These are phyloP conservation scores for Boletus vermiculosoides DNA, from an alignment of 768 basidiomycete genomes.

Conservation along the genomic window DNA sequence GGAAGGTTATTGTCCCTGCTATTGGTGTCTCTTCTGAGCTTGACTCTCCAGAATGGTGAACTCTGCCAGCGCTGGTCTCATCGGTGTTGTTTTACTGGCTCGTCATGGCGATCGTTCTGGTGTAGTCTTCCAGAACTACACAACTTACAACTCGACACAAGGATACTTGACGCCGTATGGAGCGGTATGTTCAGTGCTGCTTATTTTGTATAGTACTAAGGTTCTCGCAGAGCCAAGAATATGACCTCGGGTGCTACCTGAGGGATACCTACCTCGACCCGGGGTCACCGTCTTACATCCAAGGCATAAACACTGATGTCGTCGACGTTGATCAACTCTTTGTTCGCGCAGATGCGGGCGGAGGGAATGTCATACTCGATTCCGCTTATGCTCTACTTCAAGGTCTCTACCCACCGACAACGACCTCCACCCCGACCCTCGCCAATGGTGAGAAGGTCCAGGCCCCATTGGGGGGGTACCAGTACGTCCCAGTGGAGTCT, in stretches of 20 bases:
- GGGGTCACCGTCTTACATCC: constrained; percentile 62
- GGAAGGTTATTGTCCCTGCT: not conserved
- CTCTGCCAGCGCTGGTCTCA: constrained; percentile 36
- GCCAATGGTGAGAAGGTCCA: constrained; percentile 71
- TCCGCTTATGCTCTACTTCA: constrained; percentile 80
- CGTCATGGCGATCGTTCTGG: constrained; percentile 71
- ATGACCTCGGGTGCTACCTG: constrained; percentile 56
- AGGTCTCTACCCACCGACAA: constrained; percentile 78
- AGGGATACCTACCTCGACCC: constrained; percentile 64
- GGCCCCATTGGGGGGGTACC: constrained; percentile 80
- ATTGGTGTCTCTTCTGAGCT: not conserved
- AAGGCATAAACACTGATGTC: constrained; percentile 61
- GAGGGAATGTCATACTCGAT: constrained; percentile 79
- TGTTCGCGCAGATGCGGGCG: constrained; percentile 76
- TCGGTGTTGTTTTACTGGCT: constrained; percentile 72
- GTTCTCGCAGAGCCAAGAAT: constrained; percentile 44
- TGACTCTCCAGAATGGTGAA: constrained; percentile 24
- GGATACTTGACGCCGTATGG: constrained; percentile 74
- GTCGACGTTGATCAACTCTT: constrained; percentile 68
- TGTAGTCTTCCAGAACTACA: constrained; percentile 67
- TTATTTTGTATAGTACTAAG: not conserved
- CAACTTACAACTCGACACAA: constrained; percentile 60
- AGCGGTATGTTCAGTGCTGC: constrained; percentile 45
- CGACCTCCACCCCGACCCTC: constrained; percentile 61
- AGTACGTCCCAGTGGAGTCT: constrained; percentile 64